Base-by-base conservation (phyloP, 2,329 filamentous ascomycete genomes). In the Sphaceloma murrayae region DNA sequence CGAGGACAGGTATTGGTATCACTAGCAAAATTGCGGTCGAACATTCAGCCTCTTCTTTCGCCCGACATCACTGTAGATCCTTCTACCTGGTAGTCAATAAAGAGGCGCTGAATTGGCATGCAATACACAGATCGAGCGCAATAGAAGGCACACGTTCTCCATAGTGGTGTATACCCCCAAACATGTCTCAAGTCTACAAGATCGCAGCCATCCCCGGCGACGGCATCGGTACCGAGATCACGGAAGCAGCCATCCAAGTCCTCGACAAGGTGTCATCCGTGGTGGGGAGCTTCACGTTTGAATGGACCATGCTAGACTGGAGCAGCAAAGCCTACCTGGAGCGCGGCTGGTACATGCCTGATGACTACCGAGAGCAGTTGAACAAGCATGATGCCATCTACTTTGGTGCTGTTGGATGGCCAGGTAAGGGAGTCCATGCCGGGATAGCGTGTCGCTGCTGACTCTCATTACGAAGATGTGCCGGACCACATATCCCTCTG, bases 401-500 rank as follows among this genome's bases (percentile, higher is more conserved):
- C 45, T 78, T 79, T 49, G 75, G 75, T 8, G 72, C 74, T 2
- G 75, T 78, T 2, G 75, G 75, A 11, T 73, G 67, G 54, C 73
- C 73, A 43, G 65, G 69, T 71, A 46, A 8, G 48, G 43, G 7
- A 13, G 16, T n/a, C 27, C n/a, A 7, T 11, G 24, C 22, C 13
- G n/a, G n/a, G 8, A 2, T 9, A 13, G 11, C 5, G 4, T n/a
- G 27, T n/a, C 9, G 7, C 26, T 24, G 17, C 48, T 50, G 33
- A 50, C 10, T n/a, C n/a, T 14, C n/a, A n/a, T n/a, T n/a, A 2
- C 2, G 9, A 34, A 68, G 69, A 77, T 40, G 76, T 82, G 0
- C 78, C 79, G 1, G 79, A 83, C 51, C 74, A 82, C 49, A 73
- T 82, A 47, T 75, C 75, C 0, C 71, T 84, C 1, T 83, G 80